These are phyloP conservation scores for Microstroma glucosiphilum DNA, from an alignment of 1,284 basidiomycete genomes.

Conservation along the genomic window DNA sequence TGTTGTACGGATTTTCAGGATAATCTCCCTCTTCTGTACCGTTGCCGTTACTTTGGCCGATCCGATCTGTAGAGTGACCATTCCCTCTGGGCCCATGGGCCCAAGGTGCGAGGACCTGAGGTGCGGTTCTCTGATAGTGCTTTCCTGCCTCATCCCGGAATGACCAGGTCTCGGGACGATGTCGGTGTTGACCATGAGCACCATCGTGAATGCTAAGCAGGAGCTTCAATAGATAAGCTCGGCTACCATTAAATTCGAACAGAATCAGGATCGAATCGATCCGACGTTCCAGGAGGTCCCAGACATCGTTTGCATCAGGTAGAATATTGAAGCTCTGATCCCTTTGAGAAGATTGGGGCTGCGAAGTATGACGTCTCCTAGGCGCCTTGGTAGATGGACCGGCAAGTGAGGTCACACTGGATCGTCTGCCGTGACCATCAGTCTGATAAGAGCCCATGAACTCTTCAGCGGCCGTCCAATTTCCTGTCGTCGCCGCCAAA, in stretches of 20 bases:
- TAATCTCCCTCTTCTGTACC: background rate
- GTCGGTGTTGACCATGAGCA: constrained; percentile 25
- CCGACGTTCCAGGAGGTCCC: constrained; percentile 40
- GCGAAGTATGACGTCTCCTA: background rate
- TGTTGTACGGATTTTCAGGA: background rate
- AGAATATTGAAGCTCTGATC: background rate
- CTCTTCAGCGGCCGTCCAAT: background rate
- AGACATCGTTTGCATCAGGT: constrained; percentile 34
- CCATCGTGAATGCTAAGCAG: constrained; percentile 30
- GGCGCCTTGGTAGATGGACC: background rate
- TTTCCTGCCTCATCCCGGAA: too few relatives aligned
- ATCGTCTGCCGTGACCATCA: background rate
- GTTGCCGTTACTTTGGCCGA: background rate
- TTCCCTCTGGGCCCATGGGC: background rate
- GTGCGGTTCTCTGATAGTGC: background rate
- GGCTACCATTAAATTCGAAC: constrained; percentile 36
- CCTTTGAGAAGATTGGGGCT: background rate
- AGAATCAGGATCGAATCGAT: constrained; percentile 30
- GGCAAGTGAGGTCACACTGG: background rate
- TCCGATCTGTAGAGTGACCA: background rate
- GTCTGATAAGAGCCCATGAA: background rate
- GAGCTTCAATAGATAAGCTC: constrained; percentile 26
- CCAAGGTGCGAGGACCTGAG: background rate
- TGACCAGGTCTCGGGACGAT: background rate
- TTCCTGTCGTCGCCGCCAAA: background rate